Percentiles rank a stretch among this genome's conserved stretches.
phyloP scores from a whole-genome alignment of 2,329 filamentous ascomycete genomes.

The Metarhizium brunneum region DNA sequence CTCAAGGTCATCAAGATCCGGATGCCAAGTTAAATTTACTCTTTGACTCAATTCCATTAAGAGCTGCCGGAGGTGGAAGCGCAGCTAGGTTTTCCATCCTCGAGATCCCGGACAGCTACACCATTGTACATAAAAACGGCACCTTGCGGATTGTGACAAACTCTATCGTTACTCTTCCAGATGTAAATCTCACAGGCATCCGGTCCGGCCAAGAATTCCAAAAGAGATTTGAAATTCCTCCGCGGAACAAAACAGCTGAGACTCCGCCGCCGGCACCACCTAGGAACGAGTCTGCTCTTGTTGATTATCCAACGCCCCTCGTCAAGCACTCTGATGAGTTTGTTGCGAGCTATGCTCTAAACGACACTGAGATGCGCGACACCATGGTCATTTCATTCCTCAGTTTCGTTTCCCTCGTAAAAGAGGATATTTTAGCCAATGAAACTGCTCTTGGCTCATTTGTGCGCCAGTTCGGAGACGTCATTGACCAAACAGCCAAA shows the following conservation, averaged over 20 bases:
- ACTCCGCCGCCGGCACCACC: not conserved
- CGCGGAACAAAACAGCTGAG: not conserved
- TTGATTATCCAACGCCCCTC: not conserved
- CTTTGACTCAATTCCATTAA: constrained; percentile 1
- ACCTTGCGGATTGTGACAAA: not conserved
- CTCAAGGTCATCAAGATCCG: constrained; percentile 9
- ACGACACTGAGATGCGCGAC: not conserved
- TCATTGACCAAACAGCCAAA: constrained; percentile 22
- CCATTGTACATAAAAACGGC: not conserved
- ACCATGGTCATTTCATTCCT: not conserved
- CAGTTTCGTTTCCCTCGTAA: not conserved
- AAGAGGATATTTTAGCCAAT: not conserved
- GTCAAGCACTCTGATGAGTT: not conserved
- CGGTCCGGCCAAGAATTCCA: not conserved
- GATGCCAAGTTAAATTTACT: constrained; percentile 13
- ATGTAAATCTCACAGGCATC: not conserved
- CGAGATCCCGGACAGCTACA: not conserved
- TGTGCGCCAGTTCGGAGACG: constrained; percentile 7
- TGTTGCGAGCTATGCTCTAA: not conserved
- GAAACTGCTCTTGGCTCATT: constrained; percentile 4
- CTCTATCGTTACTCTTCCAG: not conserved
- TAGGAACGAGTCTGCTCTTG: not conserved
- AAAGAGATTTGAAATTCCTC: not conserved
- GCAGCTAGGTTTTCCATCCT: not conserved
- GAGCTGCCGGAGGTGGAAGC: not conserved